A percentile compares a stretch with the other conserved stretches of the same genome.
Evolutionary conservation across 2,329 filamentous ascomycete species (phyloP).

Genomic region (Xylaria sp.): DNA sequence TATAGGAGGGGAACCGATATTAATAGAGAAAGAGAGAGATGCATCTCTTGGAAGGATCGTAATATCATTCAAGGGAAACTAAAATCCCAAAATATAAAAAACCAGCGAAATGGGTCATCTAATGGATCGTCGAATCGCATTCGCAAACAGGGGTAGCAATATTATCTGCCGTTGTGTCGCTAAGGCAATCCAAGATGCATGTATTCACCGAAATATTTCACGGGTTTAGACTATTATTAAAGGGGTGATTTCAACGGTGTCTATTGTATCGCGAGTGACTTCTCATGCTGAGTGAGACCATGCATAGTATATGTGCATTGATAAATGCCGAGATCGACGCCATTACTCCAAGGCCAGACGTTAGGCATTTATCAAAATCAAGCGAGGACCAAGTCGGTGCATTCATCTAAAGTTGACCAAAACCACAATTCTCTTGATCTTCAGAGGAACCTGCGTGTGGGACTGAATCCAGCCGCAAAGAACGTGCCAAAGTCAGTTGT

Average conservation of each 20-base stretch:
- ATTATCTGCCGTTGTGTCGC: neutral
- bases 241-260: conserved; percentile 20
- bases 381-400: conserved; percentile 34
- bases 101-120: conserved; percentile 4
- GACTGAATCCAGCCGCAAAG: conserved; percentile 19
- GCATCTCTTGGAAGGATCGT: neutral
- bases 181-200: neutral
- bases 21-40: neutral
- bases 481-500: conserved; percentile 24
- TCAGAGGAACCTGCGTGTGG: conserved; percentile 2
- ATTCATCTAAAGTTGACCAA: conserved; percentile 14
- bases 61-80: neutral
- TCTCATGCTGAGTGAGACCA: conserved; percentile 37
- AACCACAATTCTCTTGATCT: conserved; percentile 4
- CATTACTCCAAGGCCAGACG: conserved; percentile 45
- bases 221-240: neutral
- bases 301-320: conserved; percentile 40
- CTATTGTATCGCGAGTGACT: conserved; percentile 43
- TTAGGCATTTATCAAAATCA: conserved; percentile 37
- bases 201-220: conserved; percentile 1
- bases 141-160: neutral
- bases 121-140: neutral
- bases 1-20: conserved; percentile 5
- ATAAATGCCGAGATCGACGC: conserved; percentile 43
- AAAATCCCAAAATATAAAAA: conserved; percentile 12